Evolutionary conservation across 1,284 basidiomycete genomes (phyloP).

Genomic region (Microstroma glucosiphilum): DNA sequence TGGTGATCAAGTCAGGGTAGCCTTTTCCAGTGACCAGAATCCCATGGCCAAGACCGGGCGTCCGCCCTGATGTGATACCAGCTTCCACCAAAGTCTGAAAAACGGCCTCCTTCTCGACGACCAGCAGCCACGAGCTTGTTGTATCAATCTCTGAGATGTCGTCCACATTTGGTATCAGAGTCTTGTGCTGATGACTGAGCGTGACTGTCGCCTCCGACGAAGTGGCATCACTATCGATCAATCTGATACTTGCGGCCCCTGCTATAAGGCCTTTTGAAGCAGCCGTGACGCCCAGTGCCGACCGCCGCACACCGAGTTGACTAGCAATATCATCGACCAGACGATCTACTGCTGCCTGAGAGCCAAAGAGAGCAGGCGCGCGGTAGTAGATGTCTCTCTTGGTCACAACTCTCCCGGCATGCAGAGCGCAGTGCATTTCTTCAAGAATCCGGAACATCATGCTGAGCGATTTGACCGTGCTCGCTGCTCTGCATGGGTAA

Average conservation of each 20-base stretch:
- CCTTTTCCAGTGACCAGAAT: constrained; percentile 26
- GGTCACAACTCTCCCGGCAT: background rate
- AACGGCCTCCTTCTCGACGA: constrained; percentile 43
- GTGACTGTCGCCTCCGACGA: background rate
- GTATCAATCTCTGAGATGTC: constrained; percentile 10
- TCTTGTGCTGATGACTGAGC: constrained; percentile 7
- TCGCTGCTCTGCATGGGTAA: too few species aligned
- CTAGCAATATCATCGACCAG: constrained; percentile 18
- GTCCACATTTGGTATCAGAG: constrained; percentile 16
- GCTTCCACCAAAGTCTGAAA: constrained; percentile 22
- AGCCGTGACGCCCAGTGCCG: constrained; percentile 28
- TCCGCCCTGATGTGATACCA: background rate
- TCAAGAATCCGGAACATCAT: background rate
- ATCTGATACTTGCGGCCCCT: constrained; percentile 8
- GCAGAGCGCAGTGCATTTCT: constrained; percentile 6
- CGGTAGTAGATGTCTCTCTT: constrained; percentile 39
- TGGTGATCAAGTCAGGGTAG: constrained; percentile 35
- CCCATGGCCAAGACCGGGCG: background rate
- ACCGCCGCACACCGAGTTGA: constrained; percentile 13
- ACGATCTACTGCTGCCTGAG: constrained; percentile 26
- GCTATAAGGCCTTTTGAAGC: constrained; percentile 26
- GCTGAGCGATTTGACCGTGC: too few species aligned
- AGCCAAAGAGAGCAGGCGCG: constrained; percentile 22
- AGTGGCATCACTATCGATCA: background rate
- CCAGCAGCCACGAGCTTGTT: constrained; percentile 20